Conservation (phyloP, 179 eudicot species). For the Nepenthes alata region DNA sequence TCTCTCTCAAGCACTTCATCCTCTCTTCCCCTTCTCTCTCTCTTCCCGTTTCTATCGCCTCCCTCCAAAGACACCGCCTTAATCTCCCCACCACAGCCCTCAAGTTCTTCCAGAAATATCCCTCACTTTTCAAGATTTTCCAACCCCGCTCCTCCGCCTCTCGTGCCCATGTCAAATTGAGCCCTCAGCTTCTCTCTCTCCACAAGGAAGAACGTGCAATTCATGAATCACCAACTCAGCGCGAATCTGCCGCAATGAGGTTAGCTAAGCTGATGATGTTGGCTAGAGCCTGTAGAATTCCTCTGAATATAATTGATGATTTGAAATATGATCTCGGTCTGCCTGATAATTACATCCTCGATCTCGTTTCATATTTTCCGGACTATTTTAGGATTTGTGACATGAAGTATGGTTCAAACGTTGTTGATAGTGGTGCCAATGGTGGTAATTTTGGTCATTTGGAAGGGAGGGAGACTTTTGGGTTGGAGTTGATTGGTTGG, state of each 20-base stretch:
- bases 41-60: slow-evolving; percentile 17
- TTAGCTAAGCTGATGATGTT: slow-evolving; percentile 25
- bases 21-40: slow-evolving; percentile 17
- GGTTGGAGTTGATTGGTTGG: slow-evolving; percentile 57
- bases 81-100: slow-evolving; percentile 9
- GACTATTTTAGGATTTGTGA: slow-evolving; percentile 51
- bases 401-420: slow-evolving; percentile 19
- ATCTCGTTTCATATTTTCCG: slow-evolving; percentile 23
- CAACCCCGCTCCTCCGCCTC: slow-evolving; percentile 3
- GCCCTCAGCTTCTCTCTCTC: slow-evolving; percentile 19
- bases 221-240: slow-evolving; percentile 4
- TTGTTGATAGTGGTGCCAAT: slow-evolving; percentile 3
- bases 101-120: slow-evolving; percentile 23
- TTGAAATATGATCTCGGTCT: slow-evolving; percentile 30
- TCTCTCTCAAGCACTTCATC: slow-evolving; percentile 20
- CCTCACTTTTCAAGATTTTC: slow-evolving; percentile 17
- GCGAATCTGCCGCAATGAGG: slow-evolving; percentile 16
- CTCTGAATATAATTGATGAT: slow-evolving; percentile 19
- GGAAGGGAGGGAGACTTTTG: slow-evolving; percentile 14
- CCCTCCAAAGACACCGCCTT: neutral
- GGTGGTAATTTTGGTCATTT: neutral
- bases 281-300: slow-evolving; percentile 13
- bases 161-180: slow-evolving; percentile 14
- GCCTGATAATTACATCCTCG: slow-evolving; percentile 22
- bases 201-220: slow-evolving; percentile 23